Conservation (phyloP, 306 rosid species). For the Biancaea sappan region DNA sequence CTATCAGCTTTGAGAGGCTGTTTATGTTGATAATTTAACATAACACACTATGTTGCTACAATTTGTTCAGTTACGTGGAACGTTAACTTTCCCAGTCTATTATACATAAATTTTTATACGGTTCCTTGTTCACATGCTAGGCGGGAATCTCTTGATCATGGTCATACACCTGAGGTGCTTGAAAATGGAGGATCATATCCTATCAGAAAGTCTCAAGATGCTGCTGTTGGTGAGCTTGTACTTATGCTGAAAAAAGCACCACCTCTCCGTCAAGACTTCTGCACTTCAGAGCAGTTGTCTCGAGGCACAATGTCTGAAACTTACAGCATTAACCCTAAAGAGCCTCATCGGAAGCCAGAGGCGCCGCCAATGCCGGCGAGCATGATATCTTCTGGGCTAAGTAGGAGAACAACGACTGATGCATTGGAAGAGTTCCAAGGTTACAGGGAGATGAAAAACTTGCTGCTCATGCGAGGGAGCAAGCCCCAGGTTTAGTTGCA, state of each 20-base stretch:
- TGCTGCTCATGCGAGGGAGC: slow-evolving; percentile 50
- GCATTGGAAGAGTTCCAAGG: slow-evolving; percentile 84
- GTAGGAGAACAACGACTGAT: slow-evolving; percentile 68
- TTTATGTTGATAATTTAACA: neutral
- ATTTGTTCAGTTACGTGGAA: neutral
- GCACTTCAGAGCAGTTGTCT: slow-evolving; percentile 42
- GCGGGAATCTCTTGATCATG: slow-evolving; percentile 60
- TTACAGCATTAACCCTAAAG: slow-evolving; percentile 40
- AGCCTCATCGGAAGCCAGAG: slow-evolving; percentile 38
- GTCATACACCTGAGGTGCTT: slow-evolving; percentile 43
- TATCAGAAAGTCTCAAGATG: slow-evolving; percentile 67
- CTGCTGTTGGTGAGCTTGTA: slow-evolving; percentile 86
- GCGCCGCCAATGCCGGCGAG: slow-evolving; percentile 42
- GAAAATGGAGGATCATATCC: slow-evolving; percentile 67
- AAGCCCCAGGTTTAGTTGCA: slow-evolving; percentile 41
- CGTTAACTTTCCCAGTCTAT: neutral
- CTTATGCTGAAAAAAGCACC: slow-evolving; percentile 72
- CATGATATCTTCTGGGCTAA: slow-evolving; percentile 43
- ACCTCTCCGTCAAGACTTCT: slow-evolving; percentile 71
- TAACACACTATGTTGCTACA: neutral
- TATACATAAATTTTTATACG: slow-evolving; percentile 4
- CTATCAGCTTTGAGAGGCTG: neutral
- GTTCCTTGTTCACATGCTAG: slow-evolving; percentile 42
- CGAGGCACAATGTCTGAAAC: slow-evolving; percentile 39
- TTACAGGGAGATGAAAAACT: slow-evolving; percentile 69